Evolutionary conservation across 306 rosid species (phyloP).

Genomic region (Gastrolobium villosum): DNA sequence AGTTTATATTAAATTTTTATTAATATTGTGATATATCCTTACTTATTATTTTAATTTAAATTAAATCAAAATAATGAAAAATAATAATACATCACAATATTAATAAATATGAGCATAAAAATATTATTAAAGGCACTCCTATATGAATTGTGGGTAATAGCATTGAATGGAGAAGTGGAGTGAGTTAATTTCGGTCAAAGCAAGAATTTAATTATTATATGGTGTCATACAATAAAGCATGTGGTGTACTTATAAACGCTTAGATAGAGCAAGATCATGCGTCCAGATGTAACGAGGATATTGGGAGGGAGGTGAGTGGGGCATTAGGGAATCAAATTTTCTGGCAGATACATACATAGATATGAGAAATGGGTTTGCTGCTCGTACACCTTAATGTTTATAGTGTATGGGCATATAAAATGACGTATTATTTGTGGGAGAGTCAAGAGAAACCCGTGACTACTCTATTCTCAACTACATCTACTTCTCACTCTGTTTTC

Average conservation of each 20-base stretch:
- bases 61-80: not conserved
- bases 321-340: slow-evolving; percentile 44
- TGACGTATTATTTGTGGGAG: slow-evolving; percentile 34
- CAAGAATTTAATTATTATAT: slow-evolving; percentile 30
- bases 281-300: slow-evolving; percentile 42
- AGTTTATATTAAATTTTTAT: too few relatives aligned
- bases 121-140: not conserved
- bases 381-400: slow-evolving; percentile 9
- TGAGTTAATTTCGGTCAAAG: slow-evolving; percentile 42
- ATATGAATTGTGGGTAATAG: not conserved
- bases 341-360: slow-evolving; percentile 4
- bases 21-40: too few relatives aligned
- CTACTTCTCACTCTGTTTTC: slow-evolving; percentile 42
- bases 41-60: not conserved
- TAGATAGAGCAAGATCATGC: slow-evolving; percentile 15
- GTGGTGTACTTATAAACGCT: not conserved
- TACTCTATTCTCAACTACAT: slow-evolving; percentile 53
- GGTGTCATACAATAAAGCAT: slow-evolving; percentile 33
- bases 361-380: slow-evolving; percentile 43
- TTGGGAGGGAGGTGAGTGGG: slow-evolving; percentile 59
- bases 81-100: not conserved
- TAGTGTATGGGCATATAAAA: slow-evolving; percentile 8
- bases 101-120: too few relatives aligned
- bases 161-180: not conserved
- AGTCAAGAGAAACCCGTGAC: slow-evolving; percentile 95